Conservation (phyloP, 495 filamentous ascomycete species). For the Viridothelium virens region DNA sequence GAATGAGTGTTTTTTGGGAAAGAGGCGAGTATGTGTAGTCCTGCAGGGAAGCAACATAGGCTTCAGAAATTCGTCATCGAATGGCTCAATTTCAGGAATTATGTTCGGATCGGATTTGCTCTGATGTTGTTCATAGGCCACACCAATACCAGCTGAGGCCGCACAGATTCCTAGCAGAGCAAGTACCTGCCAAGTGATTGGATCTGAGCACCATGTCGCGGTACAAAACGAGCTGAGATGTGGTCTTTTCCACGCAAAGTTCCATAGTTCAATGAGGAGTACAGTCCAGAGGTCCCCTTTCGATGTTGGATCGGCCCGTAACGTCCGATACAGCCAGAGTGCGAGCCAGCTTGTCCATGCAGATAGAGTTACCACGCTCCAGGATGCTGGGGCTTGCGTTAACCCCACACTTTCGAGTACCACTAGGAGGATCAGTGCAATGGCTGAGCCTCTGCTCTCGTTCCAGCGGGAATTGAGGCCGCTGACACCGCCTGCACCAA, state of each 20-base stretch:
- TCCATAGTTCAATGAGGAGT: not conserved
- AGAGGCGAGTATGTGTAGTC: conserved; percentile 54
- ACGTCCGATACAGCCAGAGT: conserved; percentile 2
- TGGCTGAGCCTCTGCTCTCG: not conserved
- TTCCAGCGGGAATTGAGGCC: not conserved
- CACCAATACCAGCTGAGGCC: not conserved
- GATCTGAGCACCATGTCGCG: conserved; percentile 1
- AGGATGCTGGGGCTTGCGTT: not conserved
- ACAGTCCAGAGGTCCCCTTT: not conserved
- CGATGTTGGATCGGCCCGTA: not conserved
- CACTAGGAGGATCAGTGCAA: not conserved
- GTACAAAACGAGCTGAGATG: not conserved
- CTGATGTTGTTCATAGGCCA: not conserved
- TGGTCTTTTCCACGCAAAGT: not conserved
- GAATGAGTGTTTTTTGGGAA: conserved; percentile 57
- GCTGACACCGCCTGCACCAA: not conserved
- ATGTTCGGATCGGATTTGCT: not conserved
- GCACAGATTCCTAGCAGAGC: not conserved
- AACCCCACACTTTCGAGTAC: not conserved
- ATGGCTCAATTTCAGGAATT: not conserved
- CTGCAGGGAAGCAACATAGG: conserved; percentile 46
- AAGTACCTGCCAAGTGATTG: not conserved
- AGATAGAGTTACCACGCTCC: not conserved
- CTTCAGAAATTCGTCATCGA: conserved; percentile 23
- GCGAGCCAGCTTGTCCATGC: conserved; percentile 4